A percentile compares a stretch with the other conserved stretches of the same genome.
These are phyloP conservation scores for Penicillium sp. DNA, from an alignment of 2,329 filamentous ascomycete species.

Conservation along the genomic window DNA sequence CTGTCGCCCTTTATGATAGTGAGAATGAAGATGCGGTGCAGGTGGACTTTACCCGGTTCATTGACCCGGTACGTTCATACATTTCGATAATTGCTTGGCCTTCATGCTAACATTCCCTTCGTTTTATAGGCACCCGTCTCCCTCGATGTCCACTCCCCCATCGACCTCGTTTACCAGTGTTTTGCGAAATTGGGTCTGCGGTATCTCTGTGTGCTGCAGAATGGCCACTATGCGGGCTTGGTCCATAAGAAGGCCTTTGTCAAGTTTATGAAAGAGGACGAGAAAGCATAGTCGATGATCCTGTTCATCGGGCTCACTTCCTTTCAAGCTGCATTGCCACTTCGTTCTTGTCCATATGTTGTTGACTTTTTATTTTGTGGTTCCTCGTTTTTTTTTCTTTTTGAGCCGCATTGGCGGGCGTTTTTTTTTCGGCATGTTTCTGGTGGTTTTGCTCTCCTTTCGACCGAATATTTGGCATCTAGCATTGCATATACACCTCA, in stretches of 20 bases:
- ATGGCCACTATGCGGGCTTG: slow-evolving; percentile 86
- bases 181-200: slow-evolving; percentile 92
- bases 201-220: slow-evolving; percentile 85
- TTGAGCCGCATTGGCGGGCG: slow-evolving; percentile 10
- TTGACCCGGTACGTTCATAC: slow-evolving; percentile 72
- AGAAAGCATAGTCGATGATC: slow-evolving; percentile 50
- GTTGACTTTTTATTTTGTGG: neutral
- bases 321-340: slow-evolving; percentile 3
- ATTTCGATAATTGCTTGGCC: neutral
- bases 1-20: slow-evolving; percentile 61
- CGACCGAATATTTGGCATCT: slow-evolving; percentile 18
- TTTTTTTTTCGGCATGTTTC: slow-evolving; percentile 2
- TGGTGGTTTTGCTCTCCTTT: slow-evolving; percentile 3
- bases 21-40: slow-evolving; percentile 63
- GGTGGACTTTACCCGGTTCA: slow-evolving; percentile 86
- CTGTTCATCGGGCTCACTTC: slow-evolving; percentile 5
- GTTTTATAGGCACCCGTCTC: slow-evolving; percentile 71
- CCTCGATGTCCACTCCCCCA: slow-evolving; percentile 83
- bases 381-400: slow-evolving; percentile 8
- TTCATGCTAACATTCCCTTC: slow-evolving; percentile 15
- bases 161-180: slow-evolving; percentile 95
- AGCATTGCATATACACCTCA: slow-evolving; percentile 22
- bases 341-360: neutral
- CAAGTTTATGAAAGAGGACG: slow-evolving; percentile 85
- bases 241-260: slow-evolving; percentile 98